Evolutionary conservation across 2,329 filamentous ascomycete species (phyloP).

Genomic region (Mycogone perniciosa): DNA sequence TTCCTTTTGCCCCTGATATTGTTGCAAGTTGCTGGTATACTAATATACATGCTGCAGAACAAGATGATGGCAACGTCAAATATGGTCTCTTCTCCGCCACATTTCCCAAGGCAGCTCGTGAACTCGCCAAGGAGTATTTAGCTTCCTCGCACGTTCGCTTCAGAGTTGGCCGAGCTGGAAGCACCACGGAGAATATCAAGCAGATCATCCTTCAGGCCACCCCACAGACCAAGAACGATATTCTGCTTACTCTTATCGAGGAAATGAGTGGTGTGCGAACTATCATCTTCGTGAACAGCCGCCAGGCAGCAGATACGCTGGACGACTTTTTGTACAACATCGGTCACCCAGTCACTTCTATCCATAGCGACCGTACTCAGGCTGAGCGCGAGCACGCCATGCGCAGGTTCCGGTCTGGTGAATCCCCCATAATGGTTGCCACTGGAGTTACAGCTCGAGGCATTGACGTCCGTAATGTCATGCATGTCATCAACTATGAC

Average conservation of each 20-base stretch:
- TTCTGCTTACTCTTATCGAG: slow-evolving; percentile 65
- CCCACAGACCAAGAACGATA: slow-evolving; percentile 58
- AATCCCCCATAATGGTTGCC: slow-evolving; percentile 72
- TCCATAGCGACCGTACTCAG: slow-evolving; percentile 83
- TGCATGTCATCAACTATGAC: slow-evolving; percentile 92
- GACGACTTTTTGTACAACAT: slow-evolving; percentile 85
- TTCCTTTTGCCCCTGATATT: not conserved
- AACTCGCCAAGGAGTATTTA: slow-evolving; percentile 71
- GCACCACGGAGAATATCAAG: slow-evolving; percentile 73
- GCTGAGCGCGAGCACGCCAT: slow-evolving; percentile 87
- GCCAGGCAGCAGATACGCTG: slow-evolving; percentile 69
- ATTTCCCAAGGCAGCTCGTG: slow-evolving; percentile 73
- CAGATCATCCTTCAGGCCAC: slow-evolving; percentile 69
- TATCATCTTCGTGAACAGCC: slow-evolving; percentile 84
- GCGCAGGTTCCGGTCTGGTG: slow-evolving; percentile 72
- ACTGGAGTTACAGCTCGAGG: slow-evolving; percentile 85
- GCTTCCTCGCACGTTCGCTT: slow-evolving; percentile 69
- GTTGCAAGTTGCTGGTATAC: not conserved
- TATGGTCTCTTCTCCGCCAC: slow-evolving; percentile 92
- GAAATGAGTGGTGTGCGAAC: slow-evolving; percentile 67
- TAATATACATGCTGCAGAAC: slow-evolving; percentile 41
- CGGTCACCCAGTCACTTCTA: slow-evolving; percentile 75
- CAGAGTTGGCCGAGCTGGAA: slow-evolving; percentile 80
- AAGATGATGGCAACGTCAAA: slow-evolving; percentile 63
- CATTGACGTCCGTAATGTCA: slow-evolving; percentile 78